phyloP scores from a whole-genome alignment of 2,329 filamentous ascomycete genomes.

The Fusarium sp. region DNA sequence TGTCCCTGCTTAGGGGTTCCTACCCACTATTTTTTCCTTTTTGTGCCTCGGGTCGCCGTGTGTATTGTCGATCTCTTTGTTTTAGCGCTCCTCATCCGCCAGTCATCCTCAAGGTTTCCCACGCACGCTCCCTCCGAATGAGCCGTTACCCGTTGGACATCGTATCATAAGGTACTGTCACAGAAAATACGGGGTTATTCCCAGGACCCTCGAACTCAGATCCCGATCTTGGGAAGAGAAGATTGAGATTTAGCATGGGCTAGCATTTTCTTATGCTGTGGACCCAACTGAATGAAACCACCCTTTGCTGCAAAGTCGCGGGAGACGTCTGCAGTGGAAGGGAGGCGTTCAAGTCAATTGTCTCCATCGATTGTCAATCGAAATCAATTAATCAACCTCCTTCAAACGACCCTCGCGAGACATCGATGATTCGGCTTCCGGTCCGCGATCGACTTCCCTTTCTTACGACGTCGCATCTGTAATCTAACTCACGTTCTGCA shows the following conservation, averaged over 20 bases:
- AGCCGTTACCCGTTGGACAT: too few relatives aligned
- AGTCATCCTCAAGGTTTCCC: too few relatives aligned
- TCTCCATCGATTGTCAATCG: background rate
- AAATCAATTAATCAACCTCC: slow-evolving; percentile 15
- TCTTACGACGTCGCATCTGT: background rate
- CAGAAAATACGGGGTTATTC: too few relatives aligned
- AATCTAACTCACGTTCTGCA: background rate
- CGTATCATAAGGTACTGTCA: too few relatives aligned
- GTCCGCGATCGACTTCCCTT: background rate
- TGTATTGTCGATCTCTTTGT: background rate
- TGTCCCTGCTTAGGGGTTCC: too few relatives aligned
- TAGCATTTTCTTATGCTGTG: too few relatives aligned
- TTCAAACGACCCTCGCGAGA: slow-evolving; percentile 9
- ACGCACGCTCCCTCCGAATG: too few relatives aligned
- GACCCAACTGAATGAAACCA: background rate
- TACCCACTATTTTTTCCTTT: too few relatives aligned
- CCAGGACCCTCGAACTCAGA: background rate
- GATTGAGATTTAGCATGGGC: too few relatives aligned
- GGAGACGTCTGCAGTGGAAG: slow-evolving; percentile 3
- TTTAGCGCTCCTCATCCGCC: slow-evolving; percentile 9
- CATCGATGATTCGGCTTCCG: slow-evolving; percentile 18
- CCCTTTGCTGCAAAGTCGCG: too few relatives aligned
- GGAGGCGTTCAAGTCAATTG: background rate
- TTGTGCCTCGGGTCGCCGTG: too few relatives aligned
- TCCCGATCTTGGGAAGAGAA: too few relatives aligned